Base-by-base conservation (phyloP, 352 stramenopile species). In the Pythium angustatum region DNA sequence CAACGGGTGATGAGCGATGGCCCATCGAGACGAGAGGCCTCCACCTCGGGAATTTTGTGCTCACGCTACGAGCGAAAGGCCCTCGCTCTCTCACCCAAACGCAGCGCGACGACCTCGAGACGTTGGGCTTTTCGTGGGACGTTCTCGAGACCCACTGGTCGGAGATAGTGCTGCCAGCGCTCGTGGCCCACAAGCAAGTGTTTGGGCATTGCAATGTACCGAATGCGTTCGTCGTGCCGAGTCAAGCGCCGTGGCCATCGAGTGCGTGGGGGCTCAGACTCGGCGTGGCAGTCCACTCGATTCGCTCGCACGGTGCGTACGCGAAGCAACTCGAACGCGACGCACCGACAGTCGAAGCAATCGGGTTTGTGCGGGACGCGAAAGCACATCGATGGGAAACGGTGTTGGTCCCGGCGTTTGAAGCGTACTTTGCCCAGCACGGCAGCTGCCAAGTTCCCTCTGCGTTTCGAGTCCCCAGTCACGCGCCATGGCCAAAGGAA, bases 11-110 rank as follows among this genome's bases (percentile, higher is more conserved):
- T 31, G 6, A 34, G 11, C 24, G 27, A 27, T 87, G 73, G 69
- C 74, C 76, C 4, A 27, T 49, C 5, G 49, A 75, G 28, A 67
- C 72, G 8, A 82, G 75, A 72, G 68, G 69, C 3, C 73, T 77
- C 41, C 71, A 62, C 8, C 34, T 87, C 3, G 78, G 78, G 10
- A 11, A 33, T n/a, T 72, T 77, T 11, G 73, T 74, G 62, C 36
- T 73, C 59, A 47, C 45, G 36, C 8, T 67, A 56, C 28, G 65
- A 17, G 52, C 54, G 17, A 49, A 52, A 3, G 12, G 22, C 21
- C 28, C 58, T 7, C 66, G 58, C 12, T n/a, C n/a, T n/a, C 47
- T 72, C 0, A 49, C 62, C 14, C 41, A 45, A 7, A 15, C 51
- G 3, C 60, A 69, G 47, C 26, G 58, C 2, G 50, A 63, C 36